Base-by-base conservation (phyloP, 148 eudicot genomes). In the Rhododendron henanense region DNA sequence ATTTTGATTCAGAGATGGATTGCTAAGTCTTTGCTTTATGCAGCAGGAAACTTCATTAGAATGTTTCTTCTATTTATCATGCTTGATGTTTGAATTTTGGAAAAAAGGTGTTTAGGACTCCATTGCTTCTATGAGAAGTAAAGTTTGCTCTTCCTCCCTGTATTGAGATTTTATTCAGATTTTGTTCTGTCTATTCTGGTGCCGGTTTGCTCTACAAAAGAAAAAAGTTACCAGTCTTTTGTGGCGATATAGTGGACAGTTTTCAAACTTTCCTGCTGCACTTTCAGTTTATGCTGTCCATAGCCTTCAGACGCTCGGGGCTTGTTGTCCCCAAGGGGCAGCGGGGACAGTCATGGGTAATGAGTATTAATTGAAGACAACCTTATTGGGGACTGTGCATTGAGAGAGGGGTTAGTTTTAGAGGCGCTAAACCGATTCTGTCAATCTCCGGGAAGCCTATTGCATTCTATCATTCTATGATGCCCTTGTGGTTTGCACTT, bases 1-100 rank as follows among this genome's bases (percentile, higher is more conserved):
- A 82, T 82, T 82, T 82, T 82, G 84, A 21, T 39, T 19, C 16
- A 6, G 47, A 44, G 21, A 23, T 82, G 74, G 51, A 82, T 61
- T 82, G 73, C 15, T 61, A 16, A 47, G 45, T 37, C 51, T 23
- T 82, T 47, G n/a, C 11, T 23, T 28, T 39, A 19, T n/a, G 71
- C 39, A 59, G 35, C 74, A 61, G 35, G 33, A 37, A 61, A 37
- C 33, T 21, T 82, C 7, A 21, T 23, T 39, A 69, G 21, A 39
- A 39, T 14, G 15, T 61, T 82, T 37, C 44, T 59, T 37, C 33
- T 10, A 28, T 82, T 59, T 82, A 14, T 71, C 21, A 21, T 35
- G 74, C 55, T 37, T 59, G 23, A 6, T 67, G 23, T 55, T 81
- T 33, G 44, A 61, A 61, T 37, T 61, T 37, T 39, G 18, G 84